phyloP scores from a whole-genome alignment of 371 early-diverging fungal genomes.

The Dichotomocladium elegans region DNA sequence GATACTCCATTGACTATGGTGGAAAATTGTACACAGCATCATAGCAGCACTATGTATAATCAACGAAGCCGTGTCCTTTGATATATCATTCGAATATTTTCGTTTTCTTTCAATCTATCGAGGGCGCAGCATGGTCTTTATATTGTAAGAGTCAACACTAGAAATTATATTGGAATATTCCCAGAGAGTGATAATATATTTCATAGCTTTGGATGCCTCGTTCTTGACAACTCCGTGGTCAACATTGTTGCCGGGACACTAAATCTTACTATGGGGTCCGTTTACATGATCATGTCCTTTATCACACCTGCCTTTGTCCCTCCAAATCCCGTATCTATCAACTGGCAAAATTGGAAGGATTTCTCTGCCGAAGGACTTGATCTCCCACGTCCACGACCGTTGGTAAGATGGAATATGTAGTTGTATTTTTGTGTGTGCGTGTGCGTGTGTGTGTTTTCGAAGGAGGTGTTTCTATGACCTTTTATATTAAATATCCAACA shows the following conservation, averaged over 20 bases:
- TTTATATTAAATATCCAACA: too few relatives aligned
- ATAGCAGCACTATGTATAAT: conserved; percentile 29
- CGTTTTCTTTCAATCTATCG: conserved; percentile 28
- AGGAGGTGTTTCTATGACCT: too few relatives aligned
- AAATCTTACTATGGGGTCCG: conserved; percentile 23
- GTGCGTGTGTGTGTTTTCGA: not conserved
- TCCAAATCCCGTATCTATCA: conserved; percentile 32
- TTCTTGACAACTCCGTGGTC: conserved; percentile 21
- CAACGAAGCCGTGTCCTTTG: conserved; percentile 27
- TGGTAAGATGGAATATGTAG: not conserved
- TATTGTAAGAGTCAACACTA: conserved; percentile 28
- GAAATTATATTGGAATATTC: not conserved
- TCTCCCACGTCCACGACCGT: conserved; percentile 16
- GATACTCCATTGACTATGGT: not conserved
- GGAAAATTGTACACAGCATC: too few relatives aligned
- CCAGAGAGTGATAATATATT: not conserved
- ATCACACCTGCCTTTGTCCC: conserved; percentile 26
- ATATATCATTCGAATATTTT: conserved; percentile 23
- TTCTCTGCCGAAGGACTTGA: conserved; percentile 42
- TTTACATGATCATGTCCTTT: conserved; percentile 38
- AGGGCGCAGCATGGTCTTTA: conserved; percentile 35
- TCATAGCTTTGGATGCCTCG: conserved; percentile 39
- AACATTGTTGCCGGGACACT: conserved; percentile 38
- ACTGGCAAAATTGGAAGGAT: conserved; percentile 46
- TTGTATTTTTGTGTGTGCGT: too few relatives aligned